These are phyloP conservation scores for Kodamaea kaohsiungensis DNA, from an alignment of 805 yeast species.

Conservation along the genomic window DNA sequence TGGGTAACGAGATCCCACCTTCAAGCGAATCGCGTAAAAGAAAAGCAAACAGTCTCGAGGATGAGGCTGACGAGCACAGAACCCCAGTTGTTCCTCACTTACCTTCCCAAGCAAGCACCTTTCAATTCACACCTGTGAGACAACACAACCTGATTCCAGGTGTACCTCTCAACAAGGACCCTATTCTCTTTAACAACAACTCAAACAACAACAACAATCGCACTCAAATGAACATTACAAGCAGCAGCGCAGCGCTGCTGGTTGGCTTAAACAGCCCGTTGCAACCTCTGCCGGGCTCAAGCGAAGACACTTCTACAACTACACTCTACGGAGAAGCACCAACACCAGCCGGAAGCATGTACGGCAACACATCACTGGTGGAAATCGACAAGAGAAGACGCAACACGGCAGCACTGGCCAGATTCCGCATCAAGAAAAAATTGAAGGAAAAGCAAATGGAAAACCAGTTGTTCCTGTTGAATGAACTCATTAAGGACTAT, in stretches of 20 bases:
- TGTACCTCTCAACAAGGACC: conserved; percentile 5
- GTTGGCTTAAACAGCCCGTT: conserved; percentile 11
- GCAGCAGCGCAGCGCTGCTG: conserved; percentile 10
- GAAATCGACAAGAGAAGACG: conserved; percentile 54
- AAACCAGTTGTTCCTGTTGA: conserved; percentile 41
- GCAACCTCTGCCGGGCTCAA: conserved; percentile 12
- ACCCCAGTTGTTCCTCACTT: conserved; percentile 12
- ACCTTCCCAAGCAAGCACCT: conserved; percentile 10
- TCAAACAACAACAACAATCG: background rate
- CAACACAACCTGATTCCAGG: conserved; percentile 16
- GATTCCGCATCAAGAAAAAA: conserved; percentile 64
- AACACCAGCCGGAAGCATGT: background rate
- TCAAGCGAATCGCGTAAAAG: background rate
- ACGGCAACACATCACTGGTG: conserved; percentile 11
- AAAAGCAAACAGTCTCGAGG: background rate
- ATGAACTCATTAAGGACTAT: conserved; percentile 45
- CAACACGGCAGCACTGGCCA: conserved; percentile 66
- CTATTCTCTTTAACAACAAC: background rate
- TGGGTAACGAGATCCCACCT: conserved; percentile 15
- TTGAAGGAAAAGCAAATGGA: conserved; percentile 61
- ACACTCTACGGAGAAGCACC: conserved; percentile 5
- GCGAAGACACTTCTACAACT: conserved; percentile 7
- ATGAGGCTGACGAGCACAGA: background rate
- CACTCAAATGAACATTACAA: background rate
- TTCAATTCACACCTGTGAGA: conserved; percentile 14